Evolutionary conservation across 768 basidiomycete species (phyloP), one percentile per base, ranked within the genome.

Genomic region (Tricholoma matsutake): DNA sequence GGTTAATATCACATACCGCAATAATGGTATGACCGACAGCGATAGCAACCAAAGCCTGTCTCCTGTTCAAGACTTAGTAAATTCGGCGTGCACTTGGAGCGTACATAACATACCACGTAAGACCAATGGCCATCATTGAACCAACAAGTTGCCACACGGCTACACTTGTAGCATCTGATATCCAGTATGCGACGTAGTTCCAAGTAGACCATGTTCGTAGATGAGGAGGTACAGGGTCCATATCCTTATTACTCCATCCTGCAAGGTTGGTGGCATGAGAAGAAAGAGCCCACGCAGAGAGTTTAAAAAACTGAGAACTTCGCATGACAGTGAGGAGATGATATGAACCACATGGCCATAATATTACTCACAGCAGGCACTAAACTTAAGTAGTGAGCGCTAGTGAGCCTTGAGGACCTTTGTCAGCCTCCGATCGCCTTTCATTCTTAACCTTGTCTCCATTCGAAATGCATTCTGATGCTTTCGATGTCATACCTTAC

Each of bases 401-500:
- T 35, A 35, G n/a, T n/a, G n/a, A n/a, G 34, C 34, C 13, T 35
- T 41, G 39, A 25, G 14, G n/a, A n/a, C n/a, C 45, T 20, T 25
- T 25, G 39, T 39, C 39, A 39, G 18, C 41, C 18, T 20, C 41
- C 6, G 28, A 29, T 29, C 49, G 25, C 5, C n/a, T n/a, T 29
- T 52, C 51, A 52, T 29, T 51, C 49, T 51, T 51, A 22, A 29
- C 34, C 22, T 56, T 31, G 39, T 31, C 45, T 37, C 16, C 20
- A 4, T 20, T 22, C 31, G 28, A 60, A 47, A 76, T 75, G 73
- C 73, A 73, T 63, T 85, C 87, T 45, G 88, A 90, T 72, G 84
- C 91, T 18, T 94, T 94, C 72, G 92, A 94, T 78, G 88, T 92
- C 63, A 92, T 94, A 71, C 92, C 92, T 37, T 94, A 81, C 78